Conservation (phyloP, 2,329 filamentous ascomycete species). For the Pyrenophora seminiperda region DNA sequence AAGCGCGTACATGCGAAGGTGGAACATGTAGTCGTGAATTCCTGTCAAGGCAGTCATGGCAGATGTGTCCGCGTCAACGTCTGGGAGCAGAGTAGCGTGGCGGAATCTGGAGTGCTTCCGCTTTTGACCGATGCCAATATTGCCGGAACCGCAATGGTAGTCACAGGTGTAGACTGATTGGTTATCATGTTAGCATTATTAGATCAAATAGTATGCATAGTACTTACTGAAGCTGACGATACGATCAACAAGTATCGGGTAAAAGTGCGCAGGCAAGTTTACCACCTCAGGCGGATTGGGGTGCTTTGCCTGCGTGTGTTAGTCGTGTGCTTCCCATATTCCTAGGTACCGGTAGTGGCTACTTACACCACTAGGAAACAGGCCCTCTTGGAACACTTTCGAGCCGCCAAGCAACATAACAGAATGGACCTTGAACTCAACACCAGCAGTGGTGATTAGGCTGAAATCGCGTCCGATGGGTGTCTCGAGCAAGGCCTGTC, state of each 20-base stretch:
- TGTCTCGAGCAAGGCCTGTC: slow-evolving; percentile 4
- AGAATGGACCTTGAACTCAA: slow-evolving; percentile 19
- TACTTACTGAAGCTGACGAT: slow-evolving; percentile 16
- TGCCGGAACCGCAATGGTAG: slow-evolving; percentile 8
- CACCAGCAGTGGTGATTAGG: slow-evolving; percentile 10
- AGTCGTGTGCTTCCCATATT: background rate
- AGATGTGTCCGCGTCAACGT: background rate
- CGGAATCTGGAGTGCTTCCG: slow-evolving; percentile 8
- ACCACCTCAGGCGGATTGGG: slow-evolving; percentile 3
- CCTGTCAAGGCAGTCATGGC: slow-evolving; percentile 4
- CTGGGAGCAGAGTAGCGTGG: slow-evolving; percentile 1
- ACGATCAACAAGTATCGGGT: slow-evolving; percentile 16
- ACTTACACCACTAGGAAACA: slow-evolving; percentile 16
- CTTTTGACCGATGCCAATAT: background rate
- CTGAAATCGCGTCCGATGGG: slow-evolving; percentile 18
- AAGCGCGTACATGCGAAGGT: slow-evolving; percentile 19
- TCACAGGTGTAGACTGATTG: slow-evolving; percentile 17
- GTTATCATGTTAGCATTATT: background rate
- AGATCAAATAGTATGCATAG: background rate
- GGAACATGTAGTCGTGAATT: slow-evolving; percentile 9
- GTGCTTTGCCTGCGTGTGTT: background rate
- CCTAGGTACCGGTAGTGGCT: background rate
- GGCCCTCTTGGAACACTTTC: slow-evolving; percentile 10
- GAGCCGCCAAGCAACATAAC: slow-evolving; percentile 21
- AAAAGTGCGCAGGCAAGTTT: slow-evolving; percentile 7